Conservation (phyloP, 1,139 yeast species). For the Debaryomyces sp. region DNA sequence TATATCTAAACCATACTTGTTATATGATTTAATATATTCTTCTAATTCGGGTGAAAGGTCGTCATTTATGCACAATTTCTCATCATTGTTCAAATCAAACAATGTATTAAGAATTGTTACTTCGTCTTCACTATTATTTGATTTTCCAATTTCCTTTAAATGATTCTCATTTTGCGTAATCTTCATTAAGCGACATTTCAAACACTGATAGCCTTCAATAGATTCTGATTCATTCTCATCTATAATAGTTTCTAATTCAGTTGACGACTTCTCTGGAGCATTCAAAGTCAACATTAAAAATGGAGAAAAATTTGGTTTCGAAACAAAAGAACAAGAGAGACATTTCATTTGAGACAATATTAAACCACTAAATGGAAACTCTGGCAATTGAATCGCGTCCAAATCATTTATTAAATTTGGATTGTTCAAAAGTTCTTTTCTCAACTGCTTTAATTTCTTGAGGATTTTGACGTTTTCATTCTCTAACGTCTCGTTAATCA, state of each 20-base stretch:
- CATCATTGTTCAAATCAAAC: conserved; percentile 29
- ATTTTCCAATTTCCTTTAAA: conserved; percentile 15
- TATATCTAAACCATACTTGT: conserved; percentile 45
- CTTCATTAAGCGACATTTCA: conserved; percentile 60
- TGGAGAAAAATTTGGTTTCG: conserved; percentile 61
- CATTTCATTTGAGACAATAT: conserved; percentile 71
- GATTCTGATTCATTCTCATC: conserved; percentile 64
- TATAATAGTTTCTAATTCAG: conserved; percentile 57
- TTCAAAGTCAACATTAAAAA: conserved; percentile 75
- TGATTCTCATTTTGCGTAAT: conserved; percentile 42
- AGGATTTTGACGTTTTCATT: conserved; percentile 57
- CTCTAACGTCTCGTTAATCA: conserved; percentile 76
- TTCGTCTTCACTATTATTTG: conserved; percentile 15
- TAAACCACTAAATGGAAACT: conserved; percentile 75
- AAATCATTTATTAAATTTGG: conserved; percentile 20
- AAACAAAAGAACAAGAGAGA: conserved; percentile 61
- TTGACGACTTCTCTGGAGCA: conserved; percentile 62
- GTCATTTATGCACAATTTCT: conserved; percentile 57
- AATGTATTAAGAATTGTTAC: conserved; percentile 27
- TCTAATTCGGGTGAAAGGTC: conserved; percentile 53
- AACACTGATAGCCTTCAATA: conserved; percentile 80
- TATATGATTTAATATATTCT: conserved; percentile 48
- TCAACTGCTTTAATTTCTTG: conserved; percentile 31
- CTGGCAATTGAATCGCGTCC: conserved; percentile 45
- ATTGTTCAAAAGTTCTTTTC: conserved; percentile 12